Percentiles rank a stretch among this genome's conserved stretches.
Evolutionary conservation across 768 basidiomycete species (phyloP).

Genomic region (Pholiota microspora): DNA sequence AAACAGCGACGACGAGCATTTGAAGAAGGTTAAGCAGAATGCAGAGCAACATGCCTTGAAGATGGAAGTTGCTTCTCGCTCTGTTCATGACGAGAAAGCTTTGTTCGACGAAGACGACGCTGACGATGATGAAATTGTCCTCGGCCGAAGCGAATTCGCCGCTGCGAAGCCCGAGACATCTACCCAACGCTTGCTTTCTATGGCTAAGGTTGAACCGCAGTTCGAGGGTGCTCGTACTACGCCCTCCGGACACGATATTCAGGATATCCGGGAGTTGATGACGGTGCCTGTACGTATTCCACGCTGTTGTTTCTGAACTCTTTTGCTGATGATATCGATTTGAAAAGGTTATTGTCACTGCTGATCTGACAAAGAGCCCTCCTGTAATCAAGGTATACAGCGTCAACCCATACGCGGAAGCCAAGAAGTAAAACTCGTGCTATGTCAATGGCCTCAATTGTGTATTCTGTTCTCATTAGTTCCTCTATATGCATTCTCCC

Average conservation of each 20-base stretch:
- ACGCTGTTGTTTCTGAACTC: neutral
- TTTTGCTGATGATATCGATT: slow-evolving; percentile 10
- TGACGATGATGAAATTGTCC: slow-evolving; percentile 80
- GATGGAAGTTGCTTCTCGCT: slow-evolving; percentile 87
- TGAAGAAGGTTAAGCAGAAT: slow-evolving; percentile 91
- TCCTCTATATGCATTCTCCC: slow-evolving; percentile 9
- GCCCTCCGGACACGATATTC: slow-evolving; percentile 84
- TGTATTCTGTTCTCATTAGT: slow-evolving; percentile 5
- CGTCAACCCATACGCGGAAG: slow-evolving; percentile 83
- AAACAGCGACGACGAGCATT: slow-evolving; percentile 93
- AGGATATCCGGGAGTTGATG: slow-evolving; percentile 93
- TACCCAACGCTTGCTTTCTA: slow-evolving; percentile 75
- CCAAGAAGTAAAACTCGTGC: slow-evolving; percentile 30
- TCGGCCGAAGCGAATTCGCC: slow-evolving; percentile 52
- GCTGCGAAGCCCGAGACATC: slow-evolving; percentile 55
- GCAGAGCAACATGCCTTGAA: slow-evolving; percentile 88
- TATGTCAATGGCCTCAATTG: neutral
- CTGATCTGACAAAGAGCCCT: slow-evolving; percentile 92
- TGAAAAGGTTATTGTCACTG: slow-evolving; percentile 92
- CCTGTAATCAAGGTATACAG: slow-evolving; percentile 98
- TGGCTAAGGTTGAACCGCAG: slow-evolving; percentile 68
- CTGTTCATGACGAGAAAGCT: slow-evolving; percentile 83
- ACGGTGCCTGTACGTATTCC: slow-evolving; percentile 74
- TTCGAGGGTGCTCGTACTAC: slow-evolving; percentile 84
- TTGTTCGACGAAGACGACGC: slow-evolving; percentile 87